A percentile compares a stretch with the other conserved stretches of the same genome.
Conservation (phyloP, 2,329 filamentous ascomycete species). For the Ophiostoma novo-ulmi region DNA sequence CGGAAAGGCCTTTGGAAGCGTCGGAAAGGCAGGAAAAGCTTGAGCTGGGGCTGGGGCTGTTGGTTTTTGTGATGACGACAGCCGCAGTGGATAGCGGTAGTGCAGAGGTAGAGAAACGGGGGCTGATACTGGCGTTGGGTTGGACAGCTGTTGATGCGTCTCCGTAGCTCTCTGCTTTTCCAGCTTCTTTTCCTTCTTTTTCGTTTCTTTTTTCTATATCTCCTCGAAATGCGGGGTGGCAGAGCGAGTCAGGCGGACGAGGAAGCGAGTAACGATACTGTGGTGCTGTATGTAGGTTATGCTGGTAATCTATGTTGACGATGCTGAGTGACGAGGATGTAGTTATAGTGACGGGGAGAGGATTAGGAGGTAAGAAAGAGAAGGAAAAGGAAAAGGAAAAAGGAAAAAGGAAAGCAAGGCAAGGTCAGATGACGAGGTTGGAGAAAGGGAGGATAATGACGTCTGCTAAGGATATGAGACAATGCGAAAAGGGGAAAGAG, state of each 20-base stretch:
- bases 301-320: not conserved
- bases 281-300: too few relatives aligned
- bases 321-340: slow-evolving; percentile 1
- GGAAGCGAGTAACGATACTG: not conserved
- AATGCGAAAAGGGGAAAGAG: not conserved
- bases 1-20: not conserved
- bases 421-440: not conserved
- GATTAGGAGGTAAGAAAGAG: not conserved
- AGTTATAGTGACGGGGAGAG: not conserved
- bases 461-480: slow-evolving; percentile 9
- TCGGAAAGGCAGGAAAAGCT: slow-evolving; percentile 7
- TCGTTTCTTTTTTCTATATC: not conserved
- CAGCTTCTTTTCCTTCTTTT: not conserved
- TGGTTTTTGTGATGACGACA: slow-evolving; percentile 1
- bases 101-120: not conserved
- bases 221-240: slow-evolving; percentile 8
- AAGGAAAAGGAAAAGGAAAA: not conserved
- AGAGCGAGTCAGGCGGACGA: slow-evolving; percentile 2
- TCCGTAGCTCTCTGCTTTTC: not conserved
- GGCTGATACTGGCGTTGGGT: slow-evolving; percentile 3
- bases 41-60: slow-evolving; percentile 5
- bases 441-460: slow-evolving; percentile 12
- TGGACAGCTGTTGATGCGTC: not conserved
- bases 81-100: not conserved
- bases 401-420: not conserved